Percentiles rank a stretch among this genome's conserved stretches.
Evolutionary conservation across 257 asterid species (phyloP).

Genomic region (Solanum peruvianum): DNA sequence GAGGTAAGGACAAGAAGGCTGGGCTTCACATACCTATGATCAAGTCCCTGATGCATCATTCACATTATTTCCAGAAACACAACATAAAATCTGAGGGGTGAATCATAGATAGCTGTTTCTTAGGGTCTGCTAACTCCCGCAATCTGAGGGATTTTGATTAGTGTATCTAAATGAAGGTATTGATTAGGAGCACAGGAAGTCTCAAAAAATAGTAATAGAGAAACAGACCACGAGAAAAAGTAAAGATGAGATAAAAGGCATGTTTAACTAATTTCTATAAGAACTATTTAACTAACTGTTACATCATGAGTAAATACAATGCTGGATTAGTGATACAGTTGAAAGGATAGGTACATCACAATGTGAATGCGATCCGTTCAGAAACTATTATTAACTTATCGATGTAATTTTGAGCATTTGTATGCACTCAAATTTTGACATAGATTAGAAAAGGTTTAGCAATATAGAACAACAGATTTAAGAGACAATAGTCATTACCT

Average conservation of each 20-base stretch:
- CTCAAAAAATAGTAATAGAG: not conserved
- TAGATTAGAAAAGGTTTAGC: not conserved
- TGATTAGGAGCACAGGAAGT: not conserved
- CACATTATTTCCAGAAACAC: not conserved
- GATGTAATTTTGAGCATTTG: not conserved
- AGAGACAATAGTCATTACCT: conserved; percentile 29
- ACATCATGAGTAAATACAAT: not conserved
- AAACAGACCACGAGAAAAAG: not conserved
- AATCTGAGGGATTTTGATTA: not conserved
- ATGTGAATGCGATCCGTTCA: not conserved
- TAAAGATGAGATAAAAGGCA: not conserved
- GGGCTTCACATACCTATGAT: not conserved
- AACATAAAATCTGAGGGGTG: not conserved
- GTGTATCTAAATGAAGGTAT: not conserved
- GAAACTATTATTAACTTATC: not conserved
- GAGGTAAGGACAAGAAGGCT: not conserved
- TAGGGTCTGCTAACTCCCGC: not conserved
- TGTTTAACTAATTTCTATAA: not conserved
- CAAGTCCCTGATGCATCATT: not conserved
- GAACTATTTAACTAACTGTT: not conserved
- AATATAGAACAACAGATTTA: not conserved
- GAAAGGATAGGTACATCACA: not conserved
- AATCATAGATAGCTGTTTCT: not conserved
- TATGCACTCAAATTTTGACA: not conserved
- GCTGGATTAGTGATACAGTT: not conserved